phyloP scores from a whole-genome alignment of 2,329 filamentous ascomycete species.

The Penicillium expansum region DNA sequence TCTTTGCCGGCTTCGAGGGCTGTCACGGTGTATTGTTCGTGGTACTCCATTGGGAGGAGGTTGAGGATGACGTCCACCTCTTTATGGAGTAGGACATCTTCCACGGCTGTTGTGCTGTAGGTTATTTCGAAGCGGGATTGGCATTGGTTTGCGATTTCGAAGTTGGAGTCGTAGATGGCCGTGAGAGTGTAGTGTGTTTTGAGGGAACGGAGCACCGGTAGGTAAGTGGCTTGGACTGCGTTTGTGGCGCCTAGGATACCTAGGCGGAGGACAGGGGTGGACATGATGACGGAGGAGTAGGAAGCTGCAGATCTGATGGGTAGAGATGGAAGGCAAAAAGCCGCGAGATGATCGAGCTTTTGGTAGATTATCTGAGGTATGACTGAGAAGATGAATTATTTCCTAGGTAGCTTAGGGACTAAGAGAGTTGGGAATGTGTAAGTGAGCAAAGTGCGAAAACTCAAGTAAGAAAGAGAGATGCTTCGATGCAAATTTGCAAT shows the following conservation, averaged over 20 bases:
- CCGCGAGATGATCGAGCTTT: not conserved
- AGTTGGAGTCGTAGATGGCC: conserved; percentile 49
- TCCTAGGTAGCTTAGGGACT: not conserved
- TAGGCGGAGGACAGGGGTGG: conserved; percentile 28
- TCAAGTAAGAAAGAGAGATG: too few species aligned
- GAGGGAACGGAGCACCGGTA: conserved; percentile 50
- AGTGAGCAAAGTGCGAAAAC: not conserved
- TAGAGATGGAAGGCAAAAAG: not conserved
- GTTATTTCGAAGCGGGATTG: conserved; percentile 19
- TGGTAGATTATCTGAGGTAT: not conserved
- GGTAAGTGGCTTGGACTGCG: conserved; percentile 53
- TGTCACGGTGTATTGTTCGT: conserved; percentile 51
- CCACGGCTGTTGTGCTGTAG: conserved; percentile 36
- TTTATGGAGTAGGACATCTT: conserved; percentile 51
- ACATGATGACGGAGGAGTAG: conserved; percentile 13
- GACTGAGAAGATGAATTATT: not conserved
- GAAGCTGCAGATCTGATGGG: not conserved
- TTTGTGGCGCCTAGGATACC: conserved; percentile 42
- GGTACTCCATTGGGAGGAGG: conserved; percentile 56
- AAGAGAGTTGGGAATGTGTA: not conserved
- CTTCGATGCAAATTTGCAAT: too few species aligned
- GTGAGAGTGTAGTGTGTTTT: conserved; percentile 45
- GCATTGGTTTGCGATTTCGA: conserved; percentile 9
- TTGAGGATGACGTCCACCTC: conserved; percentile 48
- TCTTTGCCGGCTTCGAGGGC: conserved; percentile 56